phyloP scores from a whole-genome alignment of 2,329 filamentous ascomycete genomes.

The Fusarium praegraminearum region DNA sequence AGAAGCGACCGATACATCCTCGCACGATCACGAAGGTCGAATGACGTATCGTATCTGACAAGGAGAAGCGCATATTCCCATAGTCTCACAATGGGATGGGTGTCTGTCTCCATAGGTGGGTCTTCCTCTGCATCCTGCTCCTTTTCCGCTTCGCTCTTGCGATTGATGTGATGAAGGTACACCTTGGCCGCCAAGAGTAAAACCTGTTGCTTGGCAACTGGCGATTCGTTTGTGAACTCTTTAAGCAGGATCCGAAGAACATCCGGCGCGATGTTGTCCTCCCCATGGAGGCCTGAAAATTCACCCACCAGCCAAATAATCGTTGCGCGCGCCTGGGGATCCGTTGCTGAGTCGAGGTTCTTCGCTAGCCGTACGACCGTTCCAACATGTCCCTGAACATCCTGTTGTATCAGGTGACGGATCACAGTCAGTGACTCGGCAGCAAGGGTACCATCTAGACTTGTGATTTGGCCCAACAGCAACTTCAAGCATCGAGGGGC shows the following conservation, averaged over 20 bases:
- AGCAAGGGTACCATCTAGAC: slow-evolving; percentile 86
- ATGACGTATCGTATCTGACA: slow-evolving; percentile 92
- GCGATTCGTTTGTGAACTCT: slow-evolving; percentile 84
- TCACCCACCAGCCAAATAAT: slow-evolving; percentile 99
- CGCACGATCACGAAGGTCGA: slow-evolving; percentile 91
- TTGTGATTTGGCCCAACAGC: slow-evolving; percentile 87
- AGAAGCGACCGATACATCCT: slow-evolving; percentile 90
- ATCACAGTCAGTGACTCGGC: slow-evolving; percentile 96
- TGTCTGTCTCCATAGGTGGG: slow-evolving; percentile 49
- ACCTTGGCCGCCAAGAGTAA: slow-evolving; percentile 95
- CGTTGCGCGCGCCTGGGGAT: slow-evolving; percentile 88
- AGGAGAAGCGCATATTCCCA: slow-evolving; percentile 89
- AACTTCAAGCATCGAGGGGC: slow-evolving; percentile 84
- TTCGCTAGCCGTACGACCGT: slow-evolving; percentile 92
- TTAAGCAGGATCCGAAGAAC: slow-evolving; percentile 89
- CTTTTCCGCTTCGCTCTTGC: slow-evolving; percentile 61
- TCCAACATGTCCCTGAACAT: slow-evolving; percentile 81
- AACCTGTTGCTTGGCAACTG: slow-evolving; percentile 90
- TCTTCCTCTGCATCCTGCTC: slow-evolving; percentile 53
- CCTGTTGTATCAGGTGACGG: slow-evolving; percentile 92
- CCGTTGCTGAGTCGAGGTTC: slow-evolving; percentile 88
- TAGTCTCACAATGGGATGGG: slow-evolving; percentile 78
- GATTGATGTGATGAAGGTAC: slow-evolving; percentile 88
- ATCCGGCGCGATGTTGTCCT: slow-evolving; percentile 92
- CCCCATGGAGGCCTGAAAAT: slow-evolving; percentile 82